Conservation (phyloP, 345 rosid genomes). For the Erucastrum elatum region DNA sequence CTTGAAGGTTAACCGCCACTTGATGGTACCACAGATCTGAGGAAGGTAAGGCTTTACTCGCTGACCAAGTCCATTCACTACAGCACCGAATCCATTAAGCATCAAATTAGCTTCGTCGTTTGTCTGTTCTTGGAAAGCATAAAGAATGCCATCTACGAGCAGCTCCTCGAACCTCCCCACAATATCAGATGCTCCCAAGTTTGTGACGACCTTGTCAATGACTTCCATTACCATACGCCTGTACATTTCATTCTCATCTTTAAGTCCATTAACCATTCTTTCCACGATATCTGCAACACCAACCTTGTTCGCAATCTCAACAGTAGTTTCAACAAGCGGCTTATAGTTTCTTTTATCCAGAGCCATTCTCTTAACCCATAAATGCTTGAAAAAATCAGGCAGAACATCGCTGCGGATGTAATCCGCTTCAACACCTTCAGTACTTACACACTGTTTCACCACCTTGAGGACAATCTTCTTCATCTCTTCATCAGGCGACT, state of each 20-base stretch:
- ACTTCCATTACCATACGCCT: constrained; percentile 99
- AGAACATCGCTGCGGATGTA: constrained; percentile 90
- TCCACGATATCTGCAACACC: constrained; percentile 94
- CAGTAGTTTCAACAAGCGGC: constrained; percentile 95
- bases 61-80: constrained; percentile 94
- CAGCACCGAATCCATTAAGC: constrained; percentile 99
- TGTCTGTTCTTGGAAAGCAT: constrained; percentile 99
- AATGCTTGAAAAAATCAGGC: constrained; percentile 83
- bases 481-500: constrained; percentile 99
- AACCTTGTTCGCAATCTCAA: constrained; percentile 92
- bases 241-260: constrained; percentile 92
- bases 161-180: constrained; percentile 92
- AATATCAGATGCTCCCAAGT: constrained; percentile 94
- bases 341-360: constrained; percentile 88
- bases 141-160: constrained; percentile 94
- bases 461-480: constrained; percentile 96
- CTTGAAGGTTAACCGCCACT: constrained; percentile 98
- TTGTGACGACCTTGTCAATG: constrained; percentile 90
- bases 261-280: constrained; percentile 87
- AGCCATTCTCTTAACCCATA: constrained; percentile 98
- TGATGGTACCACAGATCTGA: constrained; percentile 98
- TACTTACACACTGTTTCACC: constrained; percentile 96
- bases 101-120: constrained; percentile 96
- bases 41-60: constrained; percentile 98
- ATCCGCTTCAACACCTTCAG: constrained; percentile 94